phyloP scores from a whole-genome alignment of 2,329 filamentous ascomycete species.

The Trichoderma brevicompactum region DNA sequence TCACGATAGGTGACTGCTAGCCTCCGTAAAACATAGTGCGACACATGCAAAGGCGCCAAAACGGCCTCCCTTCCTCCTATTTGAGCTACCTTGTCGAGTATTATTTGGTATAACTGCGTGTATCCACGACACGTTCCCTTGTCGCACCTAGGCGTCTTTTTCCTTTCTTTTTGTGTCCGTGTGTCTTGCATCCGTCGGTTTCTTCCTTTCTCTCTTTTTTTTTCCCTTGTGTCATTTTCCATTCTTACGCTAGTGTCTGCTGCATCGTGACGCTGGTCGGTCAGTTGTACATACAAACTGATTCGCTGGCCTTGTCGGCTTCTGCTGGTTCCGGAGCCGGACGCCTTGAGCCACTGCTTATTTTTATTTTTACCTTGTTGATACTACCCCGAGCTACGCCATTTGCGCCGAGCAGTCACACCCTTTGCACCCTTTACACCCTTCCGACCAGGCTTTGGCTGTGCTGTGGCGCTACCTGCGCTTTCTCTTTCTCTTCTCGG shows the following conservation, averaged over 20 bases:
- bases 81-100: neutral
- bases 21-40: slow-evolving; percentile 21
- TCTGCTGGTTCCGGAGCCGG: slow-evolving; percentile 7
- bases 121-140: neutral
- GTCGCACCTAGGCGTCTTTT: neutral
- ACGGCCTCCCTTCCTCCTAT: slow-evolving; percentile 15
- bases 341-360: slow-evolving; percentile 10
- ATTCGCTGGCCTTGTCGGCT: slow-evolving; percentile 14
- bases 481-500: slow-evolving; percentile 9
- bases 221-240: neutral
- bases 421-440: slow-evolving; percentile 4
- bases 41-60: slow-evolving; percentile 16
- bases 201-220: neutral
- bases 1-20: slow-evolving; percentile 3
- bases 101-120: neutral
- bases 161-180: neutral
- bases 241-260: neutral
- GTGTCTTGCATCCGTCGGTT: slow-evolving; percentile 3
- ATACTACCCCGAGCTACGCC: slow-evolving; percentile 1
- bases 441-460: slow-evolving; percentile 9
- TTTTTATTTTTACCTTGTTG: slow-evolving; percentile 15
- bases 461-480: slow-evolving; percentile 8
- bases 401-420: slow-evolving; percentile 9
- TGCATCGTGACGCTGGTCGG: neutral
- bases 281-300: neutral